Evolutionary conservation across 2,329 filamentous ascomycete genomes (phyloP), one percentile per base, ranked within the genome.

Genomic region (Paracamarosporium sp.): DNA sequence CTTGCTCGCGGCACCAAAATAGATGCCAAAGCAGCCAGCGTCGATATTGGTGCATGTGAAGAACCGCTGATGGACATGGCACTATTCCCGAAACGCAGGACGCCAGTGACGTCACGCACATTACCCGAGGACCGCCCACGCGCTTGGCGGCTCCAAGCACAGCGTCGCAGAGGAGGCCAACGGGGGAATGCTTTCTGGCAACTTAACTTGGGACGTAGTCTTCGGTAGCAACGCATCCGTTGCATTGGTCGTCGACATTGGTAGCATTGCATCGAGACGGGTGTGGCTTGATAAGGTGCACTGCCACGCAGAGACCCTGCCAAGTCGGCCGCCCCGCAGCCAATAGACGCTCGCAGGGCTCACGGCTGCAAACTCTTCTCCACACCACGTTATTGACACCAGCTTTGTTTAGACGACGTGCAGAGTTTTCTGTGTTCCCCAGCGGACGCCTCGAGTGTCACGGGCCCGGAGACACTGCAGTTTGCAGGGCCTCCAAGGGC

Each of bases 381-480:
- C 47, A 40, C 47, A 36, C 17, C n/a, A 17, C 22, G 24, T 20
- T 38, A 12, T 22, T n/a, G 46, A 25, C 48, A 31, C 30, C 43
- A 31, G 8, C 33, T 50, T 28, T 40, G 33, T 20, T 30, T 22
- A 9, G 22, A 50, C 47, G n/a, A 40, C 47, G 30, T 35, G 24
- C 52, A 45, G 52, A 46, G 25, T 47, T 40, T 54, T 54, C 43
- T 30, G 41, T 47, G 31, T 36, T 27, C 22, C 24, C 28, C 31
- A 9, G 28, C 20, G 15, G 22, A 31, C 17, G 27, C 33, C 1
- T n/a, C 22, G 24, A n/a, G 5, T 11, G 47, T 40, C 25, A 22
- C 48, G 20, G 27, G 22, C 13, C 40, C 28, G 28, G 17, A 30
- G 50, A 48, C 30, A 36, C 28, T 9, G 28, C 22, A 35, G 46